Conservation (phyloP, 169 alveolate species). For the Cryptosporidium tyzzeri region DNA sequence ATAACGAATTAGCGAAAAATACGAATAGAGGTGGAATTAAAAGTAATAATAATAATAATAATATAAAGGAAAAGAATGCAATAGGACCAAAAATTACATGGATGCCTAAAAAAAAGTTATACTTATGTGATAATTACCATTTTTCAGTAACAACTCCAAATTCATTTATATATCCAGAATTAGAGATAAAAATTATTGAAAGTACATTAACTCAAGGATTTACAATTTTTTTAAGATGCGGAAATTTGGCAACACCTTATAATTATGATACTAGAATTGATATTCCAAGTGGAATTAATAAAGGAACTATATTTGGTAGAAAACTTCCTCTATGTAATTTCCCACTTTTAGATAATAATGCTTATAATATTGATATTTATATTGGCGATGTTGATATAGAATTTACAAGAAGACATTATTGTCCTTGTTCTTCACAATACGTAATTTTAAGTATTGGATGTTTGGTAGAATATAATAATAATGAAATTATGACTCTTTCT, state of each 20-base stretch:
- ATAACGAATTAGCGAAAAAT: neutral
- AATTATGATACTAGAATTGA: slow-evolving; percentile 54
- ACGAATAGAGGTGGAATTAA: neutral
- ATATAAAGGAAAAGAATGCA: neutral
- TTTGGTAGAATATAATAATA: slow-evolving; percentile 23
- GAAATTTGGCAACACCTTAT: slow-evolving; percentile 67
- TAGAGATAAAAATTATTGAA: slow-evolving; percentile 20
- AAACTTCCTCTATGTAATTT: slow-evolving; percentile 54
- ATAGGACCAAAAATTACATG: slow-evolving; percentile 48
- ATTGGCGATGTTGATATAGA: slow-evolving; percentile 72
- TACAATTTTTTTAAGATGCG: slow-evolving; percentile 50
- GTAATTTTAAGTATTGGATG: slow-evolving; percentile 57
- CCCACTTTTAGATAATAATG: slow-evolving; percentile 43
- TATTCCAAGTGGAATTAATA: slow-evolving; percentile 56
- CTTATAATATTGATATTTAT: slow-evolving; percentile 56
- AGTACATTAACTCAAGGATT: slow-evolving; percentile 68
- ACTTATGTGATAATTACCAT: slow-evolving; percentile 63
- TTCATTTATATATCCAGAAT: slow-evolving; percentile 63
- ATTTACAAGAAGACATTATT: slow-evolving; percentile 73
- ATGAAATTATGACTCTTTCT: slow-evolving; percentile 41
- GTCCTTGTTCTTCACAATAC: slow-evolving; percentile 67
- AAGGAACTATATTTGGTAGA: slow-evolving; percentile 16
- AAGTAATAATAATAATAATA: neutral
- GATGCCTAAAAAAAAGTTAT: slow-evolving; percentile 53
- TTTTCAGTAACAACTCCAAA: slow-evolving; percentile 52